These are phyloP conservation scores for Rhypophila decipiens DNA, from an alignment of 495 filamentous ascomycete species.

Conservation along the genomic window DNA sequence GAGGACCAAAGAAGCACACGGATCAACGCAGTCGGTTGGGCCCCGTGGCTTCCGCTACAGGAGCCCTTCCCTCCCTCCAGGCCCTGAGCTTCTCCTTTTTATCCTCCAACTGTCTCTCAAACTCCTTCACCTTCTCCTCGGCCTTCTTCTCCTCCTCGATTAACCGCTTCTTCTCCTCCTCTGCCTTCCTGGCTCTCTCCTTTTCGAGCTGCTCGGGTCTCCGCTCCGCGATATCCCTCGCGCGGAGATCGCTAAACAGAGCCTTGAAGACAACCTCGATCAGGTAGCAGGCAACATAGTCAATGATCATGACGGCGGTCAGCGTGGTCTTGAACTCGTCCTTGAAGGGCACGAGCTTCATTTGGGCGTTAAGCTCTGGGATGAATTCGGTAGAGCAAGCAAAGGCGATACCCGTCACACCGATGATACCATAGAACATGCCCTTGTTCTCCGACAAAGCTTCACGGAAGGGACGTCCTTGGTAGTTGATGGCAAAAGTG, in stretches of 20 bases:
- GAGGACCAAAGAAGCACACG: too few relatives aligned
- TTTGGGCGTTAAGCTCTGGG: conserved; percentile 88
- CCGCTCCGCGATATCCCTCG: conserved; percentile 87
- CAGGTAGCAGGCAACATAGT: conserved; percentile 82
- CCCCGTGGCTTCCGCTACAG: too few relatives aligned
- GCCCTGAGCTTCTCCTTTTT: conserved; percentile 25
- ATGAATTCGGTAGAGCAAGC: conserved; percentile 94
- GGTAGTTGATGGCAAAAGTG: conserved; percentile 99
- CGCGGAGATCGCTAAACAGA: conserved; percentile 84
- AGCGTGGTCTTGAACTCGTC: conserved; percentile 84
- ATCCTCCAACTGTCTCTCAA: conserved; percentile 42
- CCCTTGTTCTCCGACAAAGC: conserved; percentile 89
- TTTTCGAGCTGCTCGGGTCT: conserved; percentile 79
- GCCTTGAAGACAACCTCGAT: conserved; percentile 84
- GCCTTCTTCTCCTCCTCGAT: conserved; percentile 46
- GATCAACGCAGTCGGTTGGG: too few relatives aligned
- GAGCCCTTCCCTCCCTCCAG: conserved; percentile 13
- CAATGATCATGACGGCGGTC: conserved; percentile 77
- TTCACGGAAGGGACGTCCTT: conserved; percentile 96
- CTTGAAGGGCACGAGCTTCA: conserved; percentile 89
- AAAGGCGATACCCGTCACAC: conserved; percentile 84
- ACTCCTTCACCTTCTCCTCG: conserved; percentile 45
- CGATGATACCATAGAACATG: conserved; percentile 95
- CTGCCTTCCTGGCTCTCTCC: conserved; percentile 60
- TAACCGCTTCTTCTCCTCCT: conserved; percentile 51